These are phyloP conservation scores for Fomitopsis pinicola DNA, from an alignment of 1,284 basidiomycete genomes.

Conservation along the genomic window DNA sequence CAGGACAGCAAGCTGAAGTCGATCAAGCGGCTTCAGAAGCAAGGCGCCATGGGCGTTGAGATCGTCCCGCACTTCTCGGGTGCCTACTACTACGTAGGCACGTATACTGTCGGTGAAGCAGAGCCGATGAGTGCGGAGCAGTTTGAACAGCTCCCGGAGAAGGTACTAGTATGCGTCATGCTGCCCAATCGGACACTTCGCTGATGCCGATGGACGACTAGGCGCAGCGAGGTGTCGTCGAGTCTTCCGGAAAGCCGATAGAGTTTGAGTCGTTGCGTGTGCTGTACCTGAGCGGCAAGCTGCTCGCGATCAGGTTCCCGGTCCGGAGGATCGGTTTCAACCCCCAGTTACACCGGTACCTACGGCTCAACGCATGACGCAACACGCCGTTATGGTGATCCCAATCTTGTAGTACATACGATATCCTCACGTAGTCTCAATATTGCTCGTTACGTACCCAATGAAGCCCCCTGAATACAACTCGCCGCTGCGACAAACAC, in stretches of 20 bases:
- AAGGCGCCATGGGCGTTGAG: not conserved
- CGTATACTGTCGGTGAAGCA: constrained; percentile 1
- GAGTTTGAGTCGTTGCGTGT: not conserved
- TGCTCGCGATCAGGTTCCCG: constrained; percentile 3
- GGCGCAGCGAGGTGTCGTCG: not conserved
- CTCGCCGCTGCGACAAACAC: too few relatives aligned
- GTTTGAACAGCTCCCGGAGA: constrained; percentile 3
- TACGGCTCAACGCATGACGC: not conserved
- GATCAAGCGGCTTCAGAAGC: constrained; percentile 2
- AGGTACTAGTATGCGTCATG: not conserved
- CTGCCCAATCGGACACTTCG: not conserved
- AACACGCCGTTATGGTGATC: not conserved
- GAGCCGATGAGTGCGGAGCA: not conserved
- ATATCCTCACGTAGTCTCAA: not conserved
- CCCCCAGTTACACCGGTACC: not conserved
- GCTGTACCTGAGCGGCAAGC: constrained; percentile 2
- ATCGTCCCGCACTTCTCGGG: constrained; percentile 2
- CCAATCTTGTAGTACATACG: not conserved
- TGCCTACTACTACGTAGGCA: constrained; percentile 5
- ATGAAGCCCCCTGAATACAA: too few relatives aligned
- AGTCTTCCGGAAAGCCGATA: not conserved
- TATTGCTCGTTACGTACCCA: too few relatives aligned
- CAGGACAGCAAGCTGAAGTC: constrained; percentile 2
- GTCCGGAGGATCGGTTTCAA: constrained; percentile 3
- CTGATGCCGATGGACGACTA: not conserved